Base-by-base conservation (phyloP, 164 flowering plant genomes). In the Paratinospora sagittata region DNA sequence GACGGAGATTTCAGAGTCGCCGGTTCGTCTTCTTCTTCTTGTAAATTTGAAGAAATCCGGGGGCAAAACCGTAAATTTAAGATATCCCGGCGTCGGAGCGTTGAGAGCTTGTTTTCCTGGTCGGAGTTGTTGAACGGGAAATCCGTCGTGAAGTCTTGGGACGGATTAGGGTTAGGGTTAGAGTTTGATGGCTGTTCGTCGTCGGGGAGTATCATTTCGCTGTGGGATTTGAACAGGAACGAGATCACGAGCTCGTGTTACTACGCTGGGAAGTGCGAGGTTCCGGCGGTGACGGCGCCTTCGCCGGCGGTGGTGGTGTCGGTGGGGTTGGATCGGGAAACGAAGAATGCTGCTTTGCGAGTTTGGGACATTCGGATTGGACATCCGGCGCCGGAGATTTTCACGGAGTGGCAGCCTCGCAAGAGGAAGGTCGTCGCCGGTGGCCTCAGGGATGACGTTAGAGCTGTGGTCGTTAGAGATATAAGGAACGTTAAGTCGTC, bases 131-230 rank as follows among this genome's bases (percentile, higher is more conserved):
- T 82, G 8, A 63, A 57, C 47, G 85, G 90, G 12, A 85, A 77
- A 43, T 84, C 79, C 69, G 91, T 90, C 17, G 98, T 92, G 16
- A 92, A 88, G 78, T 78, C 90, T 0, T 92, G 96, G 97, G 92
- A 91, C 26, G 85, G 83, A 34, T 60, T 85, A 0, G 86, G 83
- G 2, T 74, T 84, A 3, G 86, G 83, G 3, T 74, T 83, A 8
- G 82, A 75, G 16, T 34, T 81, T 11, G 82, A 83, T 13, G 19
- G 45, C 45, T 52, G 78, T 0, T n/a, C n/a, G n/a, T n/a, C n/a
- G n/a, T 41, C 76, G 3, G 62, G 66, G 8, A 79, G 76, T 43
- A 65, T 69, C 0, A 74, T 84, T 43, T 76, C 88, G 11, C 45
- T 84, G 23, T 83, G 79, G 80, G 91, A 85, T 60, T 55, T 72